A percentile compares a stretch with the other conserved stretches of the same genome.
phyloP scores from a whole-genome alignment of 192 early-diverging fungal genomes.

The Jimgerdemannia lactiflua region DNA sequence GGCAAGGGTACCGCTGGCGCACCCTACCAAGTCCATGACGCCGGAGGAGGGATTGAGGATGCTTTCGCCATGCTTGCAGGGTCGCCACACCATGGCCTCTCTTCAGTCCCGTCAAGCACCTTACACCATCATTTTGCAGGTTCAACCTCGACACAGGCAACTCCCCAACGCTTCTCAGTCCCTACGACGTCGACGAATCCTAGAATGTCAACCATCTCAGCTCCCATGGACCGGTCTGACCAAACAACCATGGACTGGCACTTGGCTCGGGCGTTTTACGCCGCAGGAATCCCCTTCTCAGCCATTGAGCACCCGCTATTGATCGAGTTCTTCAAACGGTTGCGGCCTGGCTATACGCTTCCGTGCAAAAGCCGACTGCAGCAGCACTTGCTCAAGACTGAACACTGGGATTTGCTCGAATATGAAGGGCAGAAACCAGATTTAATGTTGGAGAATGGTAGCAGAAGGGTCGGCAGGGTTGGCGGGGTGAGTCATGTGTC shows the following conservation, averaged over 20 bases:
- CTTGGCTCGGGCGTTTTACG: conserved; percentile 8
- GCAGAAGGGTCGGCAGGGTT: too few species aligned
- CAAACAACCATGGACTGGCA: conserved; percentile 7
- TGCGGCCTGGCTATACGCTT: conserved; percentile 6
- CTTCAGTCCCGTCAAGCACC: background rate
- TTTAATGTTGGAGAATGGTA: too few species aligned
- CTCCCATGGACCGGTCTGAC: background rate
- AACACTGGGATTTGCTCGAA: conserved; percentile 17
- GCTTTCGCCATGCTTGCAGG: conserved; percentile 5
- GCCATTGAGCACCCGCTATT: conserved; percentile 11
- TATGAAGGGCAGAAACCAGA: too few species aligned
- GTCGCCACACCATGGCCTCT: background rate
- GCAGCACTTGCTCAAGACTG: conserved; percentile 10
- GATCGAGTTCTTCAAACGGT: conserved; percentile 4
- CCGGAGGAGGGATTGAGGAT: background rate
- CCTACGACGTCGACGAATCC: background rate
- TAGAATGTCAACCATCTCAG: background rate
- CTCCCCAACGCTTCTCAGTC: background rate
- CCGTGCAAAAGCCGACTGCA: conserved; percentile 5
- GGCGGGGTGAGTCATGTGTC: too few species aligned
- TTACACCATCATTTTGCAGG: background rate
- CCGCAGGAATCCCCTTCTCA: conserved; percentile 1
- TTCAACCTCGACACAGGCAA: background rate
- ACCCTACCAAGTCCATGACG: conserved; percentile 1
- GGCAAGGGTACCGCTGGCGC: background rate